phyloP scores from a whole-genome alignment of 306 rosid genomes.

The Dicorynia guianensis region DNA sequence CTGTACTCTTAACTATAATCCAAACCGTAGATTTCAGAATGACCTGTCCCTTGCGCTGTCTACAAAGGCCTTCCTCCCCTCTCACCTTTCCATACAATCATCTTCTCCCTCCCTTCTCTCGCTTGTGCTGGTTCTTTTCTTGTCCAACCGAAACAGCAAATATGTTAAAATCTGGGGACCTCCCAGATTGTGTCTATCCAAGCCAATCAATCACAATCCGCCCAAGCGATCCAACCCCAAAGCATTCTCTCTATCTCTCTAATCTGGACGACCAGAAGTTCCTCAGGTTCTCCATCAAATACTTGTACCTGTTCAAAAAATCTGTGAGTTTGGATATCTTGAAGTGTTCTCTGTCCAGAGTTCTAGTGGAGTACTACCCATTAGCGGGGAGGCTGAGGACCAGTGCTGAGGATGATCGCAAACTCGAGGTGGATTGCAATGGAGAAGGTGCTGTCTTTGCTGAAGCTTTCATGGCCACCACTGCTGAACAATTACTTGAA shows the following conservation, averaged over 20 bases:
- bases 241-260: constrained; percentile 73
- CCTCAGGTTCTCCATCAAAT: constrained; percentile 81
- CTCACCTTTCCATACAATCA: constrained; percentile 14
- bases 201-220: constrained; percentile 45
- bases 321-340: constrained; percentile 53
- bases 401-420: constrained; percentile 51
- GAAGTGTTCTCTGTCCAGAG: constrained; percentile 66
- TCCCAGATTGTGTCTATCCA: constrained; percentile 74
- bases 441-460: constrained; percentile 81
- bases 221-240: constrained; percentile 77
- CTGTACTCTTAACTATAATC: constrained; percentile 46
- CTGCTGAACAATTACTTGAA: constrained; percentile 58
- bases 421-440: constrained; percentile 83
- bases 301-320: constrained; percentile 67
- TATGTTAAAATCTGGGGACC: constrained; percentile 62
- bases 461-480: constrained; percentile 79
- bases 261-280: constrained; percentile 88
- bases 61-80: constrained; percentile 32
- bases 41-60: constrained; percentile 23
- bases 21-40: constrained; percentile 48
- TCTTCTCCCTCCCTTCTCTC: not conserved
- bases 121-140: not conserved
- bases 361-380: constrained; percentile 83
- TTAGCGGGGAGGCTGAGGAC: constrained; percentile 74
- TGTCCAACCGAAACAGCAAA: constrained; percentile 5